Percentiles rank a stretch among this genome's conserved stretches.
Conservation (phyloP, 2,329 filamentous ascomycete genomes). For the Akanthomyces lecanii region DNA sequence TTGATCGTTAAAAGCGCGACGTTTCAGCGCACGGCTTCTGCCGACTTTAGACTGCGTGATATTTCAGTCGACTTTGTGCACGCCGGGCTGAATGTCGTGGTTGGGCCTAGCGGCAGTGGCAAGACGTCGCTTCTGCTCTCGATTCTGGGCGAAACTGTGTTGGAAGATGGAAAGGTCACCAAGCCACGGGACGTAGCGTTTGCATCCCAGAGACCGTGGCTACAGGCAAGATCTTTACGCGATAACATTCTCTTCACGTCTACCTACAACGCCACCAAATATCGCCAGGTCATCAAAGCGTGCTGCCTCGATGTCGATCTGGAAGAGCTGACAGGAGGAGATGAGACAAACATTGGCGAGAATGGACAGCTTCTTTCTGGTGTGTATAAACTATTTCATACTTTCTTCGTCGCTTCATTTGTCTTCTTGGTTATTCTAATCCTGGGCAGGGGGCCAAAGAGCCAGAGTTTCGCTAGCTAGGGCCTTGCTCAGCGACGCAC, state of each 20-base stretch:
- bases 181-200: slow-evolving; percentile 50
- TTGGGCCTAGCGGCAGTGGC: slow-evolving; percentile 51
- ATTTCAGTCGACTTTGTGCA: slow-evolving; percentile 48
- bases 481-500: slow-evolving; percentile 52
- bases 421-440: slow-evolving; percentile 40
- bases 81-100: slow-evolving; percentile 50
- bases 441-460: slow-evolving; percentile 41
- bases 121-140: slow-evolving; percentile 53
- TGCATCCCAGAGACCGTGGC: slow-evolving; percentile 53
- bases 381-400: background rate
- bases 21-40: slow-evolving; percentile 46
- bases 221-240: slow-evolving; percentile 49
- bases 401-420: slow-evolving; percentile 34
- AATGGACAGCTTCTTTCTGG: slow-evolving; percentile 33
- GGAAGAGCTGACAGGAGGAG: slow-evolving; percentile 45
- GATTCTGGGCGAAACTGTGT: slow-evolving; percentile 51
- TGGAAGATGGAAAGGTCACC: slow-evolving; percentile 44
- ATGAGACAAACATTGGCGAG: slow-evolving; percentile 48
- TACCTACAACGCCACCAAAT: slow-evolving; percentile 36
- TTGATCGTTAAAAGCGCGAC: slow-evolving; percentile 40
- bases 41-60: slow-evolving; percentile 44
- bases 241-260: slow-evolving; percentile 49
- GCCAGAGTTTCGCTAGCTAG: slow-evolving; percentile 53
- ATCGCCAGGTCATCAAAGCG: slow-evolving; percentile 52
- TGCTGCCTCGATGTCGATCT: slow-evolving; percentile 51